These are phyloP conservation scores for Blastobotrys petasosporus DNA, from an alignment of 1,139 yeast species.

Conservation along the genomic window DNA sequence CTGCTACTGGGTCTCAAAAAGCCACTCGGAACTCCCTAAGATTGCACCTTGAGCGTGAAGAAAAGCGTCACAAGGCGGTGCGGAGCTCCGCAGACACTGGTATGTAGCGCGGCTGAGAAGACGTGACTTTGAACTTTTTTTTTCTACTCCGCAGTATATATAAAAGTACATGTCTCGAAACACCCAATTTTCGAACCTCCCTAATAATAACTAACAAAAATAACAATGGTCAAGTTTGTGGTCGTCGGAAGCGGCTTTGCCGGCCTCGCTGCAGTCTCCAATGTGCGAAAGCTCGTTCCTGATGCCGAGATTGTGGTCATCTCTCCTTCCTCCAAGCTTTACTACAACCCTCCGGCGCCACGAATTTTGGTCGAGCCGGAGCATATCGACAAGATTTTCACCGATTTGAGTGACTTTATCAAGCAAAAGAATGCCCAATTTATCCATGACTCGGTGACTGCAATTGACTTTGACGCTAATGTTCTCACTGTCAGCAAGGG, in stretches of 20 bases:
- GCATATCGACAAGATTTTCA: constrained; percentile 12
- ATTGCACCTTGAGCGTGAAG: too few species aligned
- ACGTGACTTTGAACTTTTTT: too few species aligned
- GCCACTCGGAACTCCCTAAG: too few species aligned
- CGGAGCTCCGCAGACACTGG: too few species aligned
- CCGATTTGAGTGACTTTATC: constrained; percentile 16
- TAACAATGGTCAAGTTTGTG: constrained; percentile 15
- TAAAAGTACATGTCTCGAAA: too few species aligned
- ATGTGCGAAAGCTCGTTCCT: constrained; percentile 13
- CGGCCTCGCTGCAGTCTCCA: constrained; percentile 19
- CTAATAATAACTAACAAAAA: too few species aligned
- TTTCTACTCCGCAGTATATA: too few species aligned
- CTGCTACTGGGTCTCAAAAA: too few species aligned
- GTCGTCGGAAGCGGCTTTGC: constrained; percentile 26
- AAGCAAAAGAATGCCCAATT: constrained; percentile 16
- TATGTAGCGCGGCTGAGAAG: too few species aligned
- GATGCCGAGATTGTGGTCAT: constrained; percentile 19
- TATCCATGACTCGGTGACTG: constrained; percentile 33
- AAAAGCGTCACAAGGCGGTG: too few species aligned
- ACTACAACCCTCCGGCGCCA: constrained; percentile 24
- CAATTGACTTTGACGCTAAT: constrained; percentile 24
- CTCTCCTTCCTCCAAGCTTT: constrained; percentile 20
- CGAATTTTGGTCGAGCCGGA: constrained; percentile 25
- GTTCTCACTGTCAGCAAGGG: constrained; percentile 30
- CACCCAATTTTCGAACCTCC: too few species aligned